phyloP scores from a whole-genome alignment of 2,329 filamentous ascomycete genomes.

The Penicillium freii region DNA sequence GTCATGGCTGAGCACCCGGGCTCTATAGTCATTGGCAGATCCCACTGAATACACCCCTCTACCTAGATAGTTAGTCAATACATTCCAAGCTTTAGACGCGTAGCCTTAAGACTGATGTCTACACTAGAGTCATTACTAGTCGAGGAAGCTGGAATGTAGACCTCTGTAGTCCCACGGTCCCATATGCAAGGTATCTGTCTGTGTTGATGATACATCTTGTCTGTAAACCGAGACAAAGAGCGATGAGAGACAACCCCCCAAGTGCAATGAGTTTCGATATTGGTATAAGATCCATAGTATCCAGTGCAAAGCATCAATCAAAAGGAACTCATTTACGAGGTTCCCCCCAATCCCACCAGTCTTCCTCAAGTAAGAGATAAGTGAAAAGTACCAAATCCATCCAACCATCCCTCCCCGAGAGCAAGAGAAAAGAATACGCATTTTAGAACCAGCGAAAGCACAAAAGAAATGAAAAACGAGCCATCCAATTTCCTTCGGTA shows the following conservation, averaged over 20 bases:
- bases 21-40: too few relatives aligned
- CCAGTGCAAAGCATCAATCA: background rate
- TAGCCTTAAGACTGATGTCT: background rate
- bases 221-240: background rate
- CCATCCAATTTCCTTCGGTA: conserved; percentile 18
- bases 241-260: background rate
- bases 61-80: too few relatives aligned
- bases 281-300: background rate
- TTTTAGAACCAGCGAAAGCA: background rate
- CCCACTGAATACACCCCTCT: background rate
- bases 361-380: background rate
- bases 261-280: background rate
- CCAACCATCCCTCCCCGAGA: background rate
- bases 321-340: background rate
- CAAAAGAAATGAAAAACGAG: conserved; percentile 10
- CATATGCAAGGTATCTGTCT: background rate
- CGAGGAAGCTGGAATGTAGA: background rate
- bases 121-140: background rate
- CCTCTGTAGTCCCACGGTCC: background rate
- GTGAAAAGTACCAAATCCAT: background rate
- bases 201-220: background rate
- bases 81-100: background rate
- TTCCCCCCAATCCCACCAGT: background rate
- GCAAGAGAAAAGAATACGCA: background rate
- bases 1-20: too few relatives aligned